Percentiles rank a stretch among this genome's conserved stretches.
phyloP scores from a whole-genome alignment of 345 rosid genomes.

The Nasturtium officinale region DNA sequence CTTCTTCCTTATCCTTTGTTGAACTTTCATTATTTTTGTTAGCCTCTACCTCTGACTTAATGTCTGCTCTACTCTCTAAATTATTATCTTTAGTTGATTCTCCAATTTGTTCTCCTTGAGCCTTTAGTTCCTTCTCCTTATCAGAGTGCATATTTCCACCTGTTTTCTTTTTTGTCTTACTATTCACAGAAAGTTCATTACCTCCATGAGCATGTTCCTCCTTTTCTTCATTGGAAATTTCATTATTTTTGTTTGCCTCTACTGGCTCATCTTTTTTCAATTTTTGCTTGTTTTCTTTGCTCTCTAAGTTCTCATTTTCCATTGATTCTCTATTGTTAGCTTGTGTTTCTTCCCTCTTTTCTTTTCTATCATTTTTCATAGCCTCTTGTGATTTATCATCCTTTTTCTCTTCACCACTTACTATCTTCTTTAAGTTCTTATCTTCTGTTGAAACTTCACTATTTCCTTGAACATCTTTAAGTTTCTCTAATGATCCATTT shows the following conservation, averaged over 20 bases:
- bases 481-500: background rate
- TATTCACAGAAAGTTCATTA: background rate
- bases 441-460: background rate
- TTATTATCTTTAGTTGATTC: background rate
- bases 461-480: background rate
- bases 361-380: background rate
- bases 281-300: background rate
- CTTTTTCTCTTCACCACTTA: background rate
- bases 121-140: background rate
- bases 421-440: background rate
- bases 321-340: background rate
- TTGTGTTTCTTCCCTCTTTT: background rate
- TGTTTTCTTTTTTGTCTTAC: background rate
- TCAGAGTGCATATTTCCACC: background rate
- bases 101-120: background rate
- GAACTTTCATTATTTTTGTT: background rate
- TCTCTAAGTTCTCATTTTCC: conserved; percentile 4
- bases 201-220: background rate
- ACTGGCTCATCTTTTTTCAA: background rate
- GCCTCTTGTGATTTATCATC: background rate
- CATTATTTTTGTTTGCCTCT: background rate
- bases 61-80: background rate
- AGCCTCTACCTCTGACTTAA: background rate
- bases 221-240: background rate
- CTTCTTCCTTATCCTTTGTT: background rate